phyloP scores from a whole-genome alignment of 2,329 filamentous ascomycete species.

The Cordyceps fumosorosea region DNA sequence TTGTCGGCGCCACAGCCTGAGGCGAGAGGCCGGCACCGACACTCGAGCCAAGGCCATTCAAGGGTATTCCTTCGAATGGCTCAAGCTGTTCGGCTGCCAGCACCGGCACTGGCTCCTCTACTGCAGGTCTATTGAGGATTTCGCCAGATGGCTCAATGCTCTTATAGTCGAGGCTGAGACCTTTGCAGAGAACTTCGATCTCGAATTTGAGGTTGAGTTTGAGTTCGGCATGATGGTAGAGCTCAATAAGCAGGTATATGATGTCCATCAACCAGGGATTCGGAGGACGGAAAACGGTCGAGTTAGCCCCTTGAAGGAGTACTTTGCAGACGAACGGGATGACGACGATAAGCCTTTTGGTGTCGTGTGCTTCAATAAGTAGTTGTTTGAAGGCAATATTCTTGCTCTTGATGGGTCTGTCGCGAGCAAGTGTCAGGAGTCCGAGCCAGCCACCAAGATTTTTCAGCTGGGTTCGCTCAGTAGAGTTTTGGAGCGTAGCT shows the following conservation, averaged over 20 bases:
- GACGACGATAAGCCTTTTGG: constrained; percentile 81
- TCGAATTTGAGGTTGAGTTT: constrained; percentile 98
- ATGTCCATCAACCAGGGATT: constrained; percentile 99
- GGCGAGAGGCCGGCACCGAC: constrained; percentile 70
- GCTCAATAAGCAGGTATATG: constrained; percentile 79
- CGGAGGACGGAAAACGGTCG: constrained; percentile 84
- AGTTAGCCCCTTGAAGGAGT: constrained; percentile 73
- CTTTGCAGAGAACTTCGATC: constrained; percentile 95
- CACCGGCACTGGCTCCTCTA: constrained; percentile 56
- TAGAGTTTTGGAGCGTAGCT: constrained; percentile 72
- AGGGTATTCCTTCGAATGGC: constrained; percentile 72
- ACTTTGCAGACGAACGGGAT: constrained; percentile 99
- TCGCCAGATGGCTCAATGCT: constrained; percentile 80
- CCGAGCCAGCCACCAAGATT: constrained; percentile 93
- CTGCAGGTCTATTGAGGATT: constrained; percentile 67
- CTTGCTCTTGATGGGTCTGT: constrained; percentile 91
- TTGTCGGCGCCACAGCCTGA: constrained; percentile 67
- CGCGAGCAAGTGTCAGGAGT: constrained; percentile 82
- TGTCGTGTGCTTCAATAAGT: constrained; percentile 87
- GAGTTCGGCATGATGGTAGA: constrained; percentile 87
- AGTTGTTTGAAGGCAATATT: constrained; percentile 97
- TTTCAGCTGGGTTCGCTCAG: constrained; percentile 82
- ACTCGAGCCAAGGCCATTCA: constrained; percentile 65
- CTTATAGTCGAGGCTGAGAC: constrained; percentile 85
- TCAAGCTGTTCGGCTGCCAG: constrained; percentile 64